A percentile compares a stretch with the other conserved stretches of the same genome.
phyloP scores from a whole-genome alignment of 768 basidiomycete genomes.

The Pleurotus tuoliensis region DNA sequence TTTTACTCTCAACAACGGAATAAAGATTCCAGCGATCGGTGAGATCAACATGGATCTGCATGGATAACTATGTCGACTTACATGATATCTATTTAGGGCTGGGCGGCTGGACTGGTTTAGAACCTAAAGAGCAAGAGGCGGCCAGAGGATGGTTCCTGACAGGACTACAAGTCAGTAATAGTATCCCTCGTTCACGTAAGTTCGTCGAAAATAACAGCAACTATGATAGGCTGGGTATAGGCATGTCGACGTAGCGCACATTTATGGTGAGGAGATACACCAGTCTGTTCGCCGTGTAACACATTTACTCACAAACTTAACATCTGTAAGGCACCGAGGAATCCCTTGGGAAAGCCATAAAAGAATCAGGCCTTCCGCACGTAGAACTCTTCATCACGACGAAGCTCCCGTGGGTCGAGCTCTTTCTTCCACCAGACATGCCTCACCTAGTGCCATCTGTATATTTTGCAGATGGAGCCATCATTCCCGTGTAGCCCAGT shows the following conservation, averaged over 20 bases:
- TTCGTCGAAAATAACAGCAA: background rate
- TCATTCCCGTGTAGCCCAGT: slow-evolving; percentile 30
- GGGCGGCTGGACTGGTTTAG: background rate
- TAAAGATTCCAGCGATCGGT: slow-evolving; percentile 2
- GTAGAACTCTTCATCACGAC: slow-evolving; percentile 48
- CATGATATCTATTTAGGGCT: background rate
- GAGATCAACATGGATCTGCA: background rate
- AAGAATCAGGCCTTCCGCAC: slow-evolving; percentile 43
- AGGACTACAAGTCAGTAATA: slow-evolving; percentile 30
- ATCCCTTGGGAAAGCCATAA: slow-evolving; percentile 39
- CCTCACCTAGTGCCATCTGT: background rate
- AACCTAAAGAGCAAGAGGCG: slow-evolving; percentile 17
- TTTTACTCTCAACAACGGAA: slow-evolving; percentile 1
- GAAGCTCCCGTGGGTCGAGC: slow-evolving; percentile 34
- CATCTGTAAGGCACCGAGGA: slow-evolving; percentile 30
- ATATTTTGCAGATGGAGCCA: slow-evolving; percentile 30
- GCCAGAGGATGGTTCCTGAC: slow-evolving; percentile 35
- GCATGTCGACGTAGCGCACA: slow-evolving; percentile 37
- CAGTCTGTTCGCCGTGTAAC: background rate
- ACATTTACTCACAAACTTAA: background rate
- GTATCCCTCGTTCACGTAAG: background rate
- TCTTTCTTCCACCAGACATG: background rate
- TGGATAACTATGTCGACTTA: slow-evolving; percentile 18
- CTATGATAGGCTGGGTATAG: slow-evolving; percentile 32
- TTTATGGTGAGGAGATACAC: slow-evolving; percentile 23